Evolutionary conservation across 2,329 filamentous ascomycete species (phyloP).

Genomic region (Colletotrichum falcatum): DNA sequence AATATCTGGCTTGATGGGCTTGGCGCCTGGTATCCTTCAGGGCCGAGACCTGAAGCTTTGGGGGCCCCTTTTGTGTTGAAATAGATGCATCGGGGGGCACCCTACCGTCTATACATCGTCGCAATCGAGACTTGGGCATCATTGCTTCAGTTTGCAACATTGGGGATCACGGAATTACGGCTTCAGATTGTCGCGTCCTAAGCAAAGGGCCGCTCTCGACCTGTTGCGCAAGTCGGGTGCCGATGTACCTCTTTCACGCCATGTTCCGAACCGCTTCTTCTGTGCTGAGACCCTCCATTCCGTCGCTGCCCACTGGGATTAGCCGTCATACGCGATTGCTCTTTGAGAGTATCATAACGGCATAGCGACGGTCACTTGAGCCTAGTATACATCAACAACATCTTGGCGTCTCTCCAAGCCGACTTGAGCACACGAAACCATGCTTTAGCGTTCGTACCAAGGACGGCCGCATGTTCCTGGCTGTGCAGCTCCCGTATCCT

Average conservation of each 20-base stretch:
- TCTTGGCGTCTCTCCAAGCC: not conserved
- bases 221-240: not conserved
- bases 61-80: not conserved
- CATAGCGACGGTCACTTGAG: not conserved
- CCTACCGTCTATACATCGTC: not conserved
- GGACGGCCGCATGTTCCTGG: not conserved
- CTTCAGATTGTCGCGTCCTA: no score
- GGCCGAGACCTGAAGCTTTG: not conserved
- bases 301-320: not conserved
- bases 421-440: not conserved
- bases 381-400: not conserved
- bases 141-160: not conserved
- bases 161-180: not conserved
- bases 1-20: constrained; percentile 7
- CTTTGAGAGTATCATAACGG: not conserved
- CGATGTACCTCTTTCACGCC: not conserved
- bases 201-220: not conserved
- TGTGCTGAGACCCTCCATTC: not conserved
- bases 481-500: not conserved
- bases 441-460: not conserved
- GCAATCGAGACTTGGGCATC: no score
- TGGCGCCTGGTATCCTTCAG: not conserved
- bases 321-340: not conserved
- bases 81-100: not conserved
- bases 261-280: not conserved